A percentile compares a stretch with the other conserved stretches of the same genome.
These are phyloP conservation scores for Magnolia changhungtana DNA, from an alignment of 164 flowering plant species.

Conservation along the genomic window DNA sequence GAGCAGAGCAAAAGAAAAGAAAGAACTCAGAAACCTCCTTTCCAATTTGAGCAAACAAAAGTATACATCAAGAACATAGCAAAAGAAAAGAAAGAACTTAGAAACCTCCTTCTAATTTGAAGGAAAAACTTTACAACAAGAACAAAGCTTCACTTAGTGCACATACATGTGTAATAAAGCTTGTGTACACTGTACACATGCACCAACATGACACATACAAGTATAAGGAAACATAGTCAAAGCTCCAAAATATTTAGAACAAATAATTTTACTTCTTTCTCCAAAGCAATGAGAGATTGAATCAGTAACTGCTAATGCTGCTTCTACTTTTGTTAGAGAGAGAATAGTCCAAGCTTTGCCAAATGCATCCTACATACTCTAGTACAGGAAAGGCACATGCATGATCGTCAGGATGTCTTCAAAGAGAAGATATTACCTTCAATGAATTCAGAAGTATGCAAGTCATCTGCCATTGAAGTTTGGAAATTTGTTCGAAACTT, in stretches of 20 bases:
- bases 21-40: too few species aligned
- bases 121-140: too few species aligned
- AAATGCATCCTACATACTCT: too few species aligned
- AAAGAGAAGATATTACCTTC: constrained; percentile 34
- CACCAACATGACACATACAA: too few species aligned
- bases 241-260: constrained; percentile 60
- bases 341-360: neutral
- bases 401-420: neutral
- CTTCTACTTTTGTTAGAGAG: neutral
- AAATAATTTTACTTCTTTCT: constrained; percentile 41
- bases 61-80: too few species aligned
- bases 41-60: too few species aligned
- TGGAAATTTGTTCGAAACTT: constrained; percentile 55
- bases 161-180: too few species aligned
- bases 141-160: too few species aligned
- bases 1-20: too few species aligned
- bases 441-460: constrained; percentile 53
- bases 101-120: too few species aligned
- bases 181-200: too few species aligned
- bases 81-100: too few species aligned
- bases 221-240: neutral
- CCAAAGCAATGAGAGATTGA: constrained; percentile 53
- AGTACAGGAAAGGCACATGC: neutral
- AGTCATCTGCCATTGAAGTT: constrained; percentile 70
- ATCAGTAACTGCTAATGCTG: constrained; percentile 46